Percentiles rank a stretch among this genome's conserved stretches.
Conservation (phyloP, 2,329 filamentous ascomycete genomes). For the Penicillium aurantiogriseum region DNA sequence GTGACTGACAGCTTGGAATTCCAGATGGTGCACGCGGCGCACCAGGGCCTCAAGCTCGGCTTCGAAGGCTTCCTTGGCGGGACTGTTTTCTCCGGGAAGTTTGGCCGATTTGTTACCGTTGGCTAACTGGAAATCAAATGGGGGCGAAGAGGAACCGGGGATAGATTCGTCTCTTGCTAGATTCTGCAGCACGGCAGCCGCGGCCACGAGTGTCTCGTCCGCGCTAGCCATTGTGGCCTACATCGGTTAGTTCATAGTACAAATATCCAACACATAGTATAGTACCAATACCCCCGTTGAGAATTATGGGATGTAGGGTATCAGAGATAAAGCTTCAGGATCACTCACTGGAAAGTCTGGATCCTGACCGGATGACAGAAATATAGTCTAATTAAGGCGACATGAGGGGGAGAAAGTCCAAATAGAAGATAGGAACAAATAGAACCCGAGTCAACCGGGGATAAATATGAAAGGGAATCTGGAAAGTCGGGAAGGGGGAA, state of each 20-base stretch:
- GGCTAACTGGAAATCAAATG: conserved; percentile 37
- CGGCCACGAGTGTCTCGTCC: conserved; percentile 50
- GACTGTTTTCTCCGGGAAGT: conserved; percentile 73
- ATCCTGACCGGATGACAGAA: conserved; percentile 29
- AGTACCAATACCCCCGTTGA: neutral
- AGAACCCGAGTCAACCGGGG: conserved; percentile 16
- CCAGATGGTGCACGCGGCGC: conserved; percentile 75
- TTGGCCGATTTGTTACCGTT: conserved; percentile 60
- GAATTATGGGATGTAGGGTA: neutral
- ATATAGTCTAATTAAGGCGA: conserved; percentile 29
- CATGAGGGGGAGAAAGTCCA: conserved; percentile 22
- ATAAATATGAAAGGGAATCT: conserved; percentile 12
- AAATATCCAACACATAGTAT: neutral
- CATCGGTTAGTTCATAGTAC: conserved; percentile 15
- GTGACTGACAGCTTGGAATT: conserved; percentile 66
- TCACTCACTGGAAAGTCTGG: conserved; percentile 30
- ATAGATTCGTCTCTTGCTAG: conserved; percentile 44
- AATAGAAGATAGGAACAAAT: neutral
- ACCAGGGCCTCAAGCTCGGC: conserved; percentile 77
- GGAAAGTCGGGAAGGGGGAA: conserved; percentile 13
- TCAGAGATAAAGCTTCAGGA: neutral
- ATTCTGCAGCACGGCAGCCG: conserved; percentile 46
- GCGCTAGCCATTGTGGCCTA: conserved; percentile 47
- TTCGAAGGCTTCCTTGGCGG: conserved; percentile 77
- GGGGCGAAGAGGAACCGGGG: conserved; percentile 34